These are phyloP conservation scores for Blastomyces percursus DNA, from an alignment of 2,329 filamentous ascomycete genomes.

Conservation along the genomic window DNA sequence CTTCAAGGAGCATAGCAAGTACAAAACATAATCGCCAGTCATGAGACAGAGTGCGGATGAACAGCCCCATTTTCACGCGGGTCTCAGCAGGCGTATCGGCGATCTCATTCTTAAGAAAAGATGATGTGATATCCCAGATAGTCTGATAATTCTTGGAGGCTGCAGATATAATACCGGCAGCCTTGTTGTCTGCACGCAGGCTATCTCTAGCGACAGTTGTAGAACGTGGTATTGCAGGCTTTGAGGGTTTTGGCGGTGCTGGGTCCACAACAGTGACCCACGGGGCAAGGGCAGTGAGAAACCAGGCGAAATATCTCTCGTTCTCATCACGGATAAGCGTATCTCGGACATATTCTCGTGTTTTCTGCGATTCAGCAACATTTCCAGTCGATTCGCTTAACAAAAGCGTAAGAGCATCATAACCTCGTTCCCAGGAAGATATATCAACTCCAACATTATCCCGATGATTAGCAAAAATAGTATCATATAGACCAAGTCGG, in stretches of 20 bases:
- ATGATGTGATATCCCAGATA: constrained; percentile 51
- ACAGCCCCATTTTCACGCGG: constrained; percentile 28
- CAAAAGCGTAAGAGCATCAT: constrained; percentile 51
- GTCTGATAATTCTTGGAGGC: constrained; percentile 51
- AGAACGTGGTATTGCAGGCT: constrained; percentile 47
- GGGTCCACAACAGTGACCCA: constrained; percentile 48
- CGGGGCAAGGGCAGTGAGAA: constrained; percentile 61
- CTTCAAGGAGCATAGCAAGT: constrained; percentile 31
- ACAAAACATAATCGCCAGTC: constrained; percentile 33
- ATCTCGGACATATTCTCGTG: constrained; percentile 24
- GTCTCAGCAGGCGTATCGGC: constrained; percentile 24
- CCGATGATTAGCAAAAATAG: constrained; percentile 33
- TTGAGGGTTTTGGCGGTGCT: constrained; percentile 33
- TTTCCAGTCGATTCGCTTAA: constrained; percentile 26
- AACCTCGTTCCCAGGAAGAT: constrained; percentile 51
- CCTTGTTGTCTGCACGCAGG: constrained; percentile 66
- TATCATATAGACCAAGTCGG: constrained; percentile 28
- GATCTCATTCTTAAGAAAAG: constrained; percentile 20
- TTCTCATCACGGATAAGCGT: constrained; percentile 52
- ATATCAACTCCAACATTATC: constrained; percentile 47
- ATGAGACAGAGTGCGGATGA: constrained; percentile 27
- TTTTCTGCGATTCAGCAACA: constrained; percentile 17
- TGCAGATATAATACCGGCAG: constrained; percentile 55
- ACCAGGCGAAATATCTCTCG: constrained; percentile 63
- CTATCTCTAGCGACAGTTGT: constrained; percentile 61